These are phyloP conservation scores for Solanum piurae DNA, from an alignment of 257 asterid genomes.

Conservation along the genomic window DNA sequence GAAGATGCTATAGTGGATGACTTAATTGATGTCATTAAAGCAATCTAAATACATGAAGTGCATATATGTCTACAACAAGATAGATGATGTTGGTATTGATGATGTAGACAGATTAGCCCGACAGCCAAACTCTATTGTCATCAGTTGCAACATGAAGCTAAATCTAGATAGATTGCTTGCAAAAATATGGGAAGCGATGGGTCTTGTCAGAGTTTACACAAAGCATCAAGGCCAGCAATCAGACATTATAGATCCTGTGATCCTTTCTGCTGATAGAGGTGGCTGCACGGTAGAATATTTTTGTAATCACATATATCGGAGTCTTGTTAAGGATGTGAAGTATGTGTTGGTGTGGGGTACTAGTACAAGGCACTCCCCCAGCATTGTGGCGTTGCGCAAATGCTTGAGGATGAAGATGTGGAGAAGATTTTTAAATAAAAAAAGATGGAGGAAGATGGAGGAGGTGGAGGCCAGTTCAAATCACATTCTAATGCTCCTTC, in stretches of 20 bases:
- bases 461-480: conserved; percentile 85
- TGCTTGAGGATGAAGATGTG: conserved; percentile 83
- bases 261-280: conserved; percentile 87
- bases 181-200: conserved; percentile 86
- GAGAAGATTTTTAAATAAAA: conserved; percentile 94
- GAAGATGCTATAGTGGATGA: conserved; percentile 99
- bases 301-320: conserved; percentile 90
- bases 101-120: conserved; percentile 91
- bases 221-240: conserved; percentile 99
- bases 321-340: conserved; percentile 80
- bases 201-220: conserved; percentile 80
- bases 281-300: conserved; percentile 92
- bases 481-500: conserved; percentile 80
- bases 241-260: conserved; percentile 84
- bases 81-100: conserved; percentile 89
- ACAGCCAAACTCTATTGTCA: conserved; percentile 82
- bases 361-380: conserved; percentile 93
- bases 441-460: conserved; percentile 51
- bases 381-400: conserved; percentile 81
- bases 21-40: conserved; percentile 91
- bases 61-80: conserved; percentile 86
- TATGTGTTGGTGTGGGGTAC: conserved; percentile 91
- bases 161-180: conserved; percentile 62
- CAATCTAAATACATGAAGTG: conserved; percentile 90
- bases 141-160: conserved; percentile 68